phyloP scores from a whole-genome alignment of 768 basidiomycete genomes.

The Trametopsis cervina region DNA sequence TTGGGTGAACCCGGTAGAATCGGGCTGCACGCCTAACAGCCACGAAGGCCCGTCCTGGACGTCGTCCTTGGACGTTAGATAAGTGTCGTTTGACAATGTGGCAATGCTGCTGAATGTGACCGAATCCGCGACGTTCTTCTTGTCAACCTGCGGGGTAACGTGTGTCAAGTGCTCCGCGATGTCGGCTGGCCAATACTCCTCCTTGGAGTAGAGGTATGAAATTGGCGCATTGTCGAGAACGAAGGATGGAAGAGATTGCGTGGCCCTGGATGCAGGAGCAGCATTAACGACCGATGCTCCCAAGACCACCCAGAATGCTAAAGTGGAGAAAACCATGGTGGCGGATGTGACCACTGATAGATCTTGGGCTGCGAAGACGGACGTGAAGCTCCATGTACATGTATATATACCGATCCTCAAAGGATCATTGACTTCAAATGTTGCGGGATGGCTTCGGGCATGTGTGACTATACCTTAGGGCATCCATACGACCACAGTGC shows the following conservation, averaged over 20 bases:
- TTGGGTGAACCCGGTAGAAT: constrained; percentile 17
- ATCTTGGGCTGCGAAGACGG: no score
- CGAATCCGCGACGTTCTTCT: constrained; percentile 8
- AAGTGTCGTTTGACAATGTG: constrained; percentile 10
- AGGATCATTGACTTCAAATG: no score
- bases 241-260: constrained; percentile 17
- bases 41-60: constrained; percentile 15
- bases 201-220: constrained; percentile 20
- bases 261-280: background rate
- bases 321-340: constrained; percentile 1
- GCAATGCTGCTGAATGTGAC: constrained; percentile 18
- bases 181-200: constrained; percentile 21
- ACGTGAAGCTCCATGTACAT: no score
- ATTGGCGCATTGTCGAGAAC: constrained; percentile 22
- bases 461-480: no score
- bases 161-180: constrained; percentile 18
- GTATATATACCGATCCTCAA: no score
- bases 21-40: constrained; percentile 18
- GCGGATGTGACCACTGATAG: no score
- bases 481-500: no score
- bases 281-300: background rate
- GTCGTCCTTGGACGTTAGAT: constrained; percentile 18
- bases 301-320: background rate
- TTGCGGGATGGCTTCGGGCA: no score
- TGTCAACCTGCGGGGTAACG: constrained; percentile 16